Conservation (phyloP, 352 stramenopile species). For the Pythium diclinum region DNA sequence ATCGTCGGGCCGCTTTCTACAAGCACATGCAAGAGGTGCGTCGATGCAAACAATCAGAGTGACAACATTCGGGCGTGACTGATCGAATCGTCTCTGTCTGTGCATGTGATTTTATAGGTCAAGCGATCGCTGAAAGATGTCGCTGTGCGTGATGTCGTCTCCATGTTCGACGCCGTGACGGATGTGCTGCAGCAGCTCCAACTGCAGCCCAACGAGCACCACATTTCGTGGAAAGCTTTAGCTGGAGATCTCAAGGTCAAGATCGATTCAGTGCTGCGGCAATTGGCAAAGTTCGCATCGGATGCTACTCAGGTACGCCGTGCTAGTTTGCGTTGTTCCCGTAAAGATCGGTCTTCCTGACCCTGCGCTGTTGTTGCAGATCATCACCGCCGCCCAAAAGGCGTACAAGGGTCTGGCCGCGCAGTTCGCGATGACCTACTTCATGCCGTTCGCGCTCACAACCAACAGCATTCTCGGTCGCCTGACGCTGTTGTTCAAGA, state of each 20-base stretch:
- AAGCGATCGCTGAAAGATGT: conserved; percentile 62
- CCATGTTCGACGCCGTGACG: conserved; percentile 37
- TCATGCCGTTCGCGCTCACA: conserved; percentile 79
- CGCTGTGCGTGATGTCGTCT: conserved; percentile 35
- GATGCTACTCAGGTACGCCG: conserved; percentile 31
- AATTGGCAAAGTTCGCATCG: conserved; percentile 34
- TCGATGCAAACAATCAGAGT: not conserved
- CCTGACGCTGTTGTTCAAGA: conserved; percentile 58
- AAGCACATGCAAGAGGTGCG: conserved; percentile 67
- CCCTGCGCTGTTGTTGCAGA: conserved; percentile 4
- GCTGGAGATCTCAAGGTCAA: conserved; percentile 55
- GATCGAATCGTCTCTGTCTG: not conserved
- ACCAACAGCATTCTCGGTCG: conserved; percentile 76
- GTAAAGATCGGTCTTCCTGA: not conserved
- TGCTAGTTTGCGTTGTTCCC: not conserved
- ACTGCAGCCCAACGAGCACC: conserved; percentile 48
- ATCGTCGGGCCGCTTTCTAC: conserved; percentile 78
- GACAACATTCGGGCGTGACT: not conserved
- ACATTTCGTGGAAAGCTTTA: conserved; percentile 76
- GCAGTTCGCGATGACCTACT: conserved; percentile 86
- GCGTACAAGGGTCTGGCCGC: conserved; percentile 66
- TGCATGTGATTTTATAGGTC: conserved; percentile 29
- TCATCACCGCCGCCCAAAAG: conserved; percentile 65
- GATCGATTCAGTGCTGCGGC: conserved; percentile 46
- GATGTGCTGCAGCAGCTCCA: conserved; percentile 46